These are phyloP conservation scores for Chaetoscypha palmicola DNA, from an alignment of 2,329 filamentous ascomycete genomes.

Conservation along the genomic window DNA sequence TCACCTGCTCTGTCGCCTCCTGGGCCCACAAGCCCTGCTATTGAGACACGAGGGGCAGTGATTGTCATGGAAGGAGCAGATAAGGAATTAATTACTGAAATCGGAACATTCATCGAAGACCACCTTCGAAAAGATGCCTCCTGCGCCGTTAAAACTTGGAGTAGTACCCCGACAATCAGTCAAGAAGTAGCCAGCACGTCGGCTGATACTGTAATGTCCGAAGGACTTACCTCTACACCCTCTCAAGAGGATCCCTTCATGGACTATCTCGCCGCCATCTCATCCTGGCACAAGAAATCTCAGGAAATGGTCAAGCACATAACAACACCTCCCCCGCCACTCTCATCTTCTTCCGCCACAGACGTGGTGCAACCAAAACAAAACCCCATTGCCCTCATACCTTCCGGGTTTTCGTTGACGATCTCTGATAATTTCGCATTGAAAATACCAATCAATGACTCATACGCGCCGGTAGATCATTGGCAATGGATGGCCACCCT, in stretches of 20 bases:
- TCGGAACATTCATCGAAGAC: constrained; percentile 53
- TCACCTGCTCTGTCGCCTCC: constrained; percentile 55
- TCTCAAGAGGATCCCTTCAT: constrained; percentile 40
- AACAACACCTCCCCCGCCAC: constrained; percentile 29
- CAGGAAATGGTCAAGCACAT: constrained; percentile 59
- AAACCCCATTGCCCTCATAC: constrained; percentile 68
- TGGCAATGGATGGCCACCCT: constrained; percentile 97
- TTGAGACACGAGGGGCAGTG: constrained; percentile 62
- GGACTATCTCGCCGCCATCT: constrained; percentile 61
- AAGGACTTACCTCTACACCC: constrained; percentile 4
- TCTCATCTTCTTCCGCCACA: constrained; percentile 10
- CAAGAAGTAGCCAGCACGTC: background rate
- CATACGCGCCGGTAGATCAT: constrained; percentile 77
- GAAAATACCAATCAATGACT: constrained; percentile 66
- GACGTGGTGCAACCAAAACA: constrained; percentile 24
- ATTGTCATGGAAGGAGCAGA: constrained; percentile 77
- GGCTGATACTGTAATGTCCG: constrained; percentile 18
- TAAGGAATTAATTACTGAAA: constrained; percentile 40
- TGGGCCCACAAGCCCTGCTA: constrained; percentile 29
- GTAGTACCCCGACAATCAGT: background rate
- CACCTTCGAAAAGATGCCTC: constrained; percentile 25
- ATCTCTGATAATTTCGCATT: constrained; percentile 70
- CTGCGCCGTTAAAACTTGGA: constrained; percentile 27
- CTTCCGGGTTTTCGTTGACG: constrained; percentile 72
- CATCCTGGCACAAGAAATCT: constrained; percentile 69